Evolutionary conservation across 1,284 basidiomycete species (phyloP), one percentile per base, ranked within the genome.

Genomic region (Moesziomyces parantarcticus): DNA sequence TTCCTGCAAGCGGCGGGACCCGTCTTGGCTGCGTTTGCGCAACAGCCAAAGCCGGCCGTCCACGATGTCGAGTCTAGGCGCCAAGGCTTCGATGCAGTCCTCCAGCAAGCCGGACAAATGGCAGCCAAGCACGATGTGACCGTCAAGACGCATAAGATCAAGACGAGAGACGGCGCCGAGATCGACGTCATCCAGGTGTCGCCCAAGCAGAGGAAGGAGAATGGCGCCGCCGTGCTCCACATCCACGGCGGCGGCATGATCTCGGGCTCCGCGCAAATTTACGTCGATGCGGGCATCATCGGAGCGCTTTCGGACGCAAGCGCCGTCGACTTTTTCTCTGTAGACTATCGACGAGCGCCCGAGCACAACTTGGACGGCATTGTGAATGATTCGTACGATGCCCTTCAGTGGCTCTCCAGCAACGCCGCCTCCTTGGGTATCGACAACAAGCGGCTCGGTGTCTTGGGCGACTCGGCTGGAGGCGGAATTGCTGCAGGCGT

Each of bases 161-260:
- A 49, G 16, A 62, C 65, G 1, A 53, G 65, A 9, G 65, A 68
- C 21, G 65, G 59, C 8, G 55, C 59, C 3, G 50, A 21, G 36
- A 62, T 68, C 34, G 50, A 49, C 39, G 46, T 68, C 16, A 49
- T 50, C 29, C 58, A 68, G 23, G 47, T 62, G 1, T 52, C 61
- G 21, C 61, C 61, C 41, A 44, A 58, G 36, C 50, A 58, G 34
- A 21, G 45, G 36, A 39, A 52, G 42, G 42, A 41, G n/a, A 48
- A 53, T 8, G 58, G 65, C 13, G 40, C 58, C 13, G 65, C 58
- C 3, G 65, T 58, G n/a, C 4, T 68, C 14, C 50, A 68, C 14
- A 41, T 50, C 22, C 65, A 68, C 23, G 65, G 65, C 21, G 65
- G 65, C 8, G 65, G 65, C n/a, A 62, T 62, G 55, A 32, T 68